A percentile compares a stretch with the other conserved stretches of the same genome.
Evolutionary conservation across 2,329 filamentous ascomycete species (phyloP).

Genomic region (Westerdykella ornata): DNA sequence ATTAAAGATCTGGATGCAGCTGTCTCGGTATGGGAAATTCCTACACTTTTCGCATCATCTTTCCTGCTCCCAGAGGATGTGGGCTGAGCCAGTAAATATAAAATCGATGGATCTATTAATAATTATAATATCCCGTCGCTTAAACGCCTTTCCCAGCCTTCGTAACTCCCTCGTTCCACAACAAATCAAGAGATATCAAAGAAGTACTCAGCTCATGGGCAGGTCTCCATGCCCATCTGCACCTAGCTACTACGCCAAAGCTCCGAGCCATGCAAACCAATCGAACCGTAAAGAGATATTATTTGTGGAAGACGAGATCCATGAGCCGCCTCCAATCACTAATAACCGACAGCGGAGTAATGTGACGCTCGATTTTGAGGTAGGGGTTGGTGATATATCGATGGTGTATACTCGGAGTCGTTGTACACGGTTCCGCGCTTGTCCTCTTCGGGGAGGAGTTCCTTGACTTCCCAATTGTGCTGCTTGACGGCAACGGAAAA

Average conservation of each 20-base stretch:
- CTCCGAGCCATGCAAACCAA: slow-evolving; percentile 15
- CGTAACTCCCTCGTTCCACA: too few species aligned
- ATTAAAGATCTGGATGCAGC: too few species aligned
- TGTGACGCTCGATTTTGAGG: slow-evolving; percentile 26
- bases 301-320: slow-evolving; percentile 3
- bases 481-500: slow-evolving; percentile 93
- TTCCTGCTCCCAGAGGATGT: too few species aligned
- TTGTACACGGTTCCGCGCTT: slow-evolving; percentile 72
- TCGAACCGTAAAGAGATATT: slow-evolving; percentile 5
- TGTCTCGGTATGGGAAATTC: too few species aligned
- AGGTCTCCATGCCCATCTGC: too few species aligned
- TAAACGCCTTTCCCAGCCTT: not conserved
- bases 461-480: slow-evolving; percentile 98
- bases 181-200: too few species aligned
- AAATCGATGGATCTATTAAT: too few species aligned
- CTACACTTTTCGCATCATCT: too few species aligned
- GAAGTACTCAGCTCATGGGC: too few species aligned
- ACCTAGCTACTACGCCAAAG: slow-evolving; percentile 1
- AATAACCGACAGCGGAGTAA: slow-evolving; percentile 31
- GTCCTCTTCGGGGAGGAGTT: slow-evolving; percentile 67
- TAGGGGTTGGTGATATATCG: slow-evolving; percentile 36
- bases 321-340: not conserved
- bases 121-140: not conserved
- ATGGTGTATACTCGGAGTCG: slow-evolving; percentile 53
- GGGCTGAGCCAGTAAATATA: too few species aligned